Evolutionary conservation across 108 stramenopile genomes (phyloP).

Genomic region (Conticribra guillardii): DNA sequence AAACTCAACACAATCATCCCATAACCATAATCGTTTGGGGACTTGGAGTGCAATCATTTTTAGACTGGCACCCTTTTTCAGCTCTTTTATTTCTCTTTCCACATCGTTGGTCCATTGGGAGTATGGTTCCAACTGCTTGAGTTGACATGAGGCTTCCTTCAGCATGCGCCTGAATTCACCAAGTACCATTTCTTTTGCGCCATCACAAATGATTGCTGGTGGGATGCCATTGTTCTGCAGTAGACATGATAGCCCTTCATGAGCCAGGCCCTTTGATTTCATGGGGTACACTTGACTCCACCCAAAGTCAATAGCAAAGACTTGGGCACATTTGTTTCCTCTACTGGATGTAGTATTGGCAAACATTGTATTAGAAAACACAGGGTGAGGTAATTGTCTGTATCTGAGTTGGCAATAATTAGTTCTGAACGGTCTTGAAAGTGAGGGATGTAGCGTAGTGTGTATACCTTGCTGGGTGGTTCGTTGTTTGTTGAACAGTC

Average conservation of each 20-base stretch:
- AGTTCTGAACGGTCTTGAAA: constrained; percentile 15
- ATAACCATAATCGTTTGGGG: too few species aligned
- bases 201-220: constrained; percentile 32
- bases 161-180: not conserved
- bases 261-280: constrained; percentile 31
- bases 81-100: too few species aligned
- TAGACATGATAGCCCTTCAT: too few species aligned
- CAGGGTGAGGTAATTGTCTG: constrained; percentile 1
- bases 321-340: constrained; percentile 35
- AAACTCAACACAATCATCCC: too few species aligned
- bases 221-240: constrained; percentile 38
- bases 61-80: too few species aligned
- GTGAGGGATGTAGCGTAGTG: constrained; percentile 10
- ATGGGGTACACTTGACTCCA: constrained; percentile 38
- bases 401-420: constrained; percentile 20
- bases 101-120: too few species aligned
- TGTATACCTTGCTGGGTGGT: constrained; percentile 38
- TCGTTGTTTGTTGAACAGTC: constrained; percentile 27
- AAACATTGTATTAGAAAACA: constrained; percentile 39
- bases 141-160: too few species aligned
- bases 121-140: too few species aligned
- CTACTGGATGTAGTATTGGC: not conserved
- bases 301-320: constrained; percentile 23
- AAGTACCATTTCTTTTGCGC: constrained; percentile 27
- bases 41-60: too few species aligned